Evolutionary conservation across 2,329 filamentous ascomycete species (phyloP), one percentile per base, ranked within the genome.

Genomic region (Cytospora paraplurivora): DNA sequence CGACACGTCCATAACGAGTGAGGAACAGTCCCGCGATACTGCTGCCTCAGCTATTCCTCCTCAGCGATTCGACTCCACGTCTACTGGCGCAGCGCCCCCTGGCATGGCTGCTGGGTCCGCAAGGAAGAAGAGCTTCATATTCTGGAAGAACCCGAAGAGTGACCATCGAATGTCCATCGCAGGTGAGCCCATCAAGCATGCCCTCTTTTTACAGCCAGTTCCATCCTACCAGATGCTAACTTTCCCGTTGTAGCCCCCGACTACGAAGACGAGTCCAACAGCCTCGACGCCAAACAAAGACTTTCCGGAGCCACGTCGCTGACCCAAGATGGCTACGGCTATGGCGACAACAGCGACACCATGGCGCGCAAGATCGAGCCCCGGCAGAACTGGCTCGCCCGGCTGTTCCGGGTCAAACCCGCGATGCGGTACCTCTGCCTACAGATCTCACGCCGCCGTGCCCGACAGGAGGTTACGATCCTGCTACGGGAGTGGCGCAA

Each of bases 371-470:
- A 82, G 75, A 90, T 85, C 71, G 87, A 87, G 66, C 83, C 86
- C 35, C 88, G 87, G 72, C 88, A 92, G 71, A 96, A 90, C 69
- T 97, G 94, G 93, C 85, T 98, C 59, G 89, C 92, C 35, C 90
- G 92, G 17, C 86, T 98, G 53, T 92, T 98, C 78, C 87, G 92
- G 62, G 89, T 97, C 72, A 97, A 95, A 74, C 94, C 94, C 1
- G 91, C 89, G 0, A 88, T 81, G 17, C 86, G 86, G 67, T 83
- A 91, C 34, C 76, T 97, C 17, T 95, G 92, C 73, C 88, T 97
- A 73, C 83, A 82, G 4, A 82, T 92, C 32, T 86, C 89, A 6
- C 89, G 89, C 69, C 82, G 83, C n/a, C 85, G 87, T 65, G 90
- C 89, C 51, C 87, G 92, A 51, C 89, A 91, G 71, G 93, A 96